phyloP scores from a whole-genome alignment of 345 rosid species.

The Geranium rotundifolium region DNA sequence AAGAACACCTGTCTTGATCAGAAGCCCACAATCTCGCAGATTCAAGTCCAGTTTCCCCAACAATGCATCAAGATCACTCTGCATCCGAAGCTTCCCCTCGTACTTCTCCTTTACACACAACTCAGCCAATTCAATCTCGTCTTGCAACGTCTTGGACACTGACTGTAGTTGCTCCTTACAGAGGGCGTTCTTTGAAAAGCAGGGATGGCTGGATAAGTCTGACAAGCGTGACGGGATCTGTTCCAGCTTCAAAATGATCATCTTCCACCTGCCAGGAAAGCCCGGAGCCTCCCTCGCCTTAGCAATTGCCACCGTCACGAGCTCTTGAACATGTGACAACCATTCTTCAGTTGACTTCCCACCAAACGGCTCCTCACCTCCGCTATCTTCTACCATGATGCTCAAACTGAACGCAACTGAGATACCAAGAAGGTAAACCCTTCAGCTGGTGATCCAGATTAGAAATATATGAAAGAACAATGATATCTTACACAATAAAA shows the following conservation, averaged over 20 bases:
- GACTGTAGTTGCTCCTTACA: slow-evolving; percentile 85
- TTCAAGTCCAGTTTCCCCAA: slow-evolving; percentile 69
- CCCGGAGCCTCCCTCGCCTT: slow-evolving; percentile 55
- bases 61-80: slow-evolving; percentile 86
- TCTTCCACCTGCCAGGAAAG: slow-evolving; percentile 82
- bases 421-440: slow-evolving; percentile 15
- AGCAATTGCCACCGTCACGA: slow-evolving; percentile 49
- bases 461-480: slow-evolving; percentile 11
- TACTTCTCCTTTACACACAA: slow-evolving; percentile 52
- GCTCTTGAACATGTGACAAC: slow-evolving; percentile 53
- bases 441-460: slow-evolving; percentile 7
- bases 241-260: slow-evolving; percentile 65
- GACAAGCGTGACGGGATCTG: slow-evolving; percentile 68
- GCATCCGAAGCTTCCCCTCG: slow-evolving; percentile 87
- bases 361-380: slow-evolving; percentile 17
- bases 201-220: slow-evolving; percentile 89
- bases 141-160: slow-evolving; percentile 47
- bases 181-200: slow-evolving; percentile 69
- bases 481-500: slow-evolving; percentile 16
- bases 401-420: slow-evolving; percentile 13
- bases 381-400: slow-evolving; percentile 44
- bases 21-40: slow-evolving; percentile 68
- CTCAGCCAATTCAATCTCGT: slow-evolving; percentile 35
- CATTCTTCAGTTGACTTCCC: slow-evolving; percentile 55
- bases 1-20: slow-evolving; percentile 87